Conservation (phyloP, 83 land plant species). For the Thuja plicata region DNA sequence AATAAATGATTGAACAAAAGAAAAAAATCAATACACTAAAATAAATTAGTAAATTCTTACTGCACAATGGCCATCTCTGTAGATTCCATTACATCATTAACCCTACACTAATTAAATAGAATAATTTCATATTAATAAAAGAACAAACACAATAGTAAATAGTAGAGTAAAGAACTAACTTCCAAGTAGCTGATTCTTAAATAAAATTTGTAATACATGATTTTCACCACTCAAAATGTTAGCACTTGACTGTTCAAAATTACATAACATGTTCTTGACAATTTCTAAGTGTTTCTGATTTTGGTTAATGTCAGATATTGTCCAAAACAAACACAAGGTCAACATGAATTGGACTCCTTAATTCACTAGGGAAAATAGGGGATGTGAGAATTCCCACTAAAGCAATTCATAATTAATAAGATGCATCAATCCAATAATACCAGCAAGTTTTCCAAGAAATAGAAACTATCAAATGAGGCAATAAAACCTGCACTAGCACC, state of each 20-base stretch:
- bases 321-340: neutral
- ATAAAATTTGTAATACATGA: neutral
- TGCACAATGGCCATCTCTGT: constrained; percentile 32
- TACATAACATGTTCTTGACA: neutral
- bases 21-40: neutral
- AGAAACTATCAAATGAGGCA: neutral
- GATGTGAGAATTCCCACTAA: neutral
- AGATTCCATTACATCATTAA: constrained; percentile 34
- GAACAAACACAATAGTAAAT: neutral
- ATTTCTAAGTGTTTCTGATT: neutral
- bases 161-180: neutral
- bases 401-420: no score
- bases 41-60: constrained; percentile 18
- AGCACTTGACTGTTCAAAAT: neutral
- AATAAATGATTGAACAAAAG: neutral
- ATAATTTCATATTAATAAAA: neutral
- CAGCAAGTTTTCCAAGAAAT: neutral
- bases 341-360: no score
- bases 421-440: neutral
- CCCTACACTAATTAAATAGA: constrained; percentile 20
- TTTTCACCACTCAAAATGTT: neutral
- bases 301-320: neutral
- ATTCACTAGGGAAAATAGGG: neutral
- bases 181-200: neutral
- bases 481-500: neutral